Evolutionary conservation across 192 early-diverging fungal genomes (phyloP), one percentile per base, ranked within the genome.

Genomic region (Rhizophlyctis rosea): DNA sequence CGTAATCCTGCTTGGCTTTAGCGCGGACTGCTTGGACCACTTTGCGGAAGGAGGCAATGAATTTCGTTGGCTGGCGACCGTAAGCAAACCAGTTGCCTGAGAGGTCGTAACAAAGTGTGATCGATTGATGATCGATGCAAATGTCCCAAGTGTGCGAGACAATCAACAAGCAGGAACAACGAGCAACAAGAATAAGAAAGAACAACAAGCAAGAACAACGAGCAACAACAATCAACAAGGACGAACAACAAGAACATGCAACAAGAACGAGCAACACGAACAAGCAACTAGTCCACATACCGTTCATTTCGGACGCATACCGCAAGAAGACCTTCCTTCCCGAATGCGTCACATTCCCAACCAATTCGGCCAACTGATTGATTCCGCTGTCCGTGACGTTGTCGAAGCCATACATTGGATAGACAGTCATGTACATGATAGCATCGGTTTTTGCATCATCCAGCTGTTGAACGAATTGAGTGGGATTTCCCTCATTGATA

Each of bases 271-370:
- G n/a, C n/a, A n/a, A n/a, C n/a, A n/a, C n/a, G n/a, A n/a, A n/a
- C n/a, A n/a, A n/a, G n/a, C n/a, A n/a, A n/a, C n/a, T n/a, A n/a
- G n/a, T n/a, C 67, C 54, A 21, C 50, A 39, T 55, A 62, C 65
- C 74, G 63, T 76, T 76, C 74, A 76, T 76, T 49, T 76, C 74
- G 24, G 58, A 57, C 21, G 70, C 74, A 59, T 72, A 76, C 4
- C 74, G 65, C 30, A 76, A 59, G 4, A 76, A 47, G 28, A 76
- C 28, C 47, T 54, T 29, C 11, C 65, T 52, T 21, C 67, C 72
- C 1, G 28, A 3, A 4, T 50, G 2, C 35, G 48, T 25, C 11
- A 24, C 39, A 4, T 35, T 14, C n/a, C 27, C 30, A 1, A 69
- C 7, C 2, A 48, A 23, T 7, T 4, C 47, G 4, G 9, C 60